These are phyloP conservation scores for Euphorbia tirucalli DNA, from an alignment of 345 rosid species.

Conservation along the genomic window DNA sequence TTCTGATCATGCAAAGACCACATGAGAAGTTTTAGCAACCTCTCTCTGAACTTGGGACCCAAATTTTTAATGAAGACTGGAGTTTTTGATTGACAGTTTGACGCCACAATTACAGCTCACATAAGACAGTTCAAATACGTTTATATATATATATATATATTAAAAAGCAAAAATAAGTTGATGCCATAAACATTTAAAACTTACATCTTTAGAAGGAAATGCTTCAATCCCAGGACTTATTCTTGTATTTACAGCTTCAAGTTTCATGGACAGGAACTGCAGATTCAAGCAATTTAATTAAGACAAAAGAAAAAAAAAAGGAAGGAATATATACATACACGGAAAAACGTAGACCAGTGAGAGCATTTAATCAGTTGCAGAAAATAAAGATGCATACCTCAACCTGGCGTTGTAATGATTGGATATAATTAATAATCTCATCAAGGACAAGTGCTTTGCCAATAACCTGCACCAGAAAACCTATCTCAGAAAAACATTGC, in stretches of 20 bases:
- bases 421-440: conserved; percentile 90
- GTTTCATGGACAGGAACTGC: conserved; percentile 95
- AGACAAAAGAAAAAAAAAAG: neutral
- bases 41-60: neutral
- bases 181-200: neutral
- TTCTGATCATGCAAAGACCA: neutral
- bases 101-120: neutral
- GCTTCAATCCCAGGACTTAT: conserved; percentile 57
- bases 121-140: neutral
- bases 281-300: conserved; percentile 23
- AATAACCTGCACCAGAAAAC: conserved; percentile 53
- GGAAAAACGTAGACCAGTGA: neutral
- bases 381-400: conserved; percentile 48
- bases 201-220: conserved; percentile 54
- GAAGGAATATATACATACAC: neutral
- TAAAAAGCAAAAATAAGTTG: neutral
- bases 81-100: conserved; percentile 1
- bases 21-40: neutral
- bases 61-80: neutral
- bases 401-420: conserved; percentile 82
- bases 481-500: conserved; percentile 9
- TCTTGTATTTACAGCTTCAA: conserved; percentile 78
- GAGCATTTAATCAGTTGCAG: neutral
- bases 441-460: conserved; percentile 92
- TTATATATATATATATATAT: neutral